Base-by-base conservation (phyloP, 2,329 filamentous ascomycete genomes). In the Aureobasidium mangrovei region DNA sequence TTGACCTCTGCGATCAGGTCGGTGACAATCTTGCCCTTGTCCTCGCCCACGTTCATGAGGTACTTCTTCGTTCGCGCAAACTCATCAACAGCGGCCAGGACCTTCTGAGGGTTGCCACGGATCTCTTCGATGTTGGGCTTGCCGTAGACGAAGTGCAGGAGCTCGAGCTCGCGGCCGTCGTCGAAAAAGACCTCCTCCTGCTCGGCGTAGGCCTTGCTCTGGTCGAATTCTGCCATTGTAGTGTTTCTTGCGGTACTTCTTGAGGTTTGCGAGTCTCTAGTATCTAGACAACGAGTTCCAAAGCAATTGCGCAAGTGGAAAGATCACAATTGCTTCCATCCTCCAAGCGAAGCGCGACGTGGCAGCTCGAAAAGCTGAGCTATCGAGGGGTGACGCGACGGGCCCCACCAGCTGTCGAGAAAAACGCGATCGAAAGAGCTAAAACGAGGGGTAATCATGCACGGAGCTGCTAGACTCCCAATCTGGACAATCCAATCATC, bases 41-140 rank as follows among this genome's bases (percentile, higher is more conserved):
- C 76, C 60, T 83, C 77, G 39, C 88, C 87, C 2, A 93, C 81
- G 60, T 90, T 91, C 84, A 91, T 91, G 49, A 91, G 77, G 59
- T 84, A 86, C 65, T 84, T 86, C 58, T 80, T 76, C 2, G 78
- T 82, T 41, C 79, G 70, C 9, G 73, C 80, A 67, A 77, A 91
- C 51, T 85, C 79, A 63, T 91, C 85, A 65, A 91, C 89, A 29
- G 80, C 80, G 28, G 76, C 73, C 0, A 91, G 73, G 1, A 91
- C 78, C 54, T 76, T 77, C 12, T 76, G 64, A 0, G 86, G 86
- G 24, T 80, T 82, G 24, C 79, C 81, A 48, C 83, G 76, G 54
- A 90, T 76, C 49, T 81, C 71, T 2, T 84, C 78, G 29, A 87
- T 68, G 57, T 84, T 74, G 1, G 80, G 74, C 36, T 81, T 79